Base-by-base conservation (phyloP, 2,329 filamentous ascomycete species). In the Colletotrichum spaethianum region DNA sequence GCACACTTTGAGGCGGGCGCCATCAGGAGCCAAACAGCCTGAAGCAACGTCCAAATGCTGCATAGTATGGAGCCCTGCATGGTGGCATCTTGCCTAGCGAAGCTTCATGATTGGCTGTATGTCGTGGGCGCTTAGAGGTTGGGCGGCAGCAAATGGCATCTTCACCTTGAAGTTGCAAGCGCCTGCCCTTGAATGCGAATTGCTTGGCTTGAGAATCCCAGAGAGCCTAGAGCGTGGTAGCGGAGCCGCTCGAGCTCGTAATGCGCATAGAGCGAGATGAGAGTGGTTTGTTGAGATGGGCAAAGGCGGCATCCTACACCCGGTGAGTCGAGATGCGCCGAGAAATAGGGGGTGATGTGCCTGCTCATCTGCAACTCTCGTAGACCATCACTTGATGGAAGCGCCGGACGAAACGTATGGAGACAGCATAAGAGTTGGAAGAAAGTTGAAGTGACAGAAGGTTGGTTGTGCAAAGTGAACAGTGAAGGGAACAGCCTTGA, bases 31-130 rank as follows among this genome's bases (percentile, higher is more conserved):
- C 63, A 68, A 59, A 70, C 57, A 71, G 63, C 63, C 67, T 70
- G 56, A 55, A 68, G 52, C 56, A 57, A 66, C 16, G 23, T 40
- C 55, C 18, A 65, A 38, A 20, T 23, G 33, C 18, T 56, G 33
- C 52, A 38, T 38, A 26, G 40, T 67, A 71, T 67, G 71, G 67
- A 64, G 70, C 62, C 62, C 33, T 69, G 70, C 71, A 72, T 73
- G 73, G 70, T 69, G 65, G 72, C 59, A 72, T 67, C 57, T 67
- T 55, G 73, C 66, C 61, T 65, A 50, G 62, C 55, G 62, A 55
- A 72, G 74, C 70, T 70, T 50, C n/a, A 61, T 74, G 73, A 75
- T 75, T 75, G 74, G 74, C 50, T 63, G 59, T 8, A 7, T 28
- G 42, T 56, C 56, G 28, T 67, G 74, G 74, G 74, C 74, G 74